Evolutionary conservation across 2,329 filamentous ascomycete species (phyloP), one percentile per base, ranked within the genome.

Genomic region (Talaromyces sp.): DNA sequence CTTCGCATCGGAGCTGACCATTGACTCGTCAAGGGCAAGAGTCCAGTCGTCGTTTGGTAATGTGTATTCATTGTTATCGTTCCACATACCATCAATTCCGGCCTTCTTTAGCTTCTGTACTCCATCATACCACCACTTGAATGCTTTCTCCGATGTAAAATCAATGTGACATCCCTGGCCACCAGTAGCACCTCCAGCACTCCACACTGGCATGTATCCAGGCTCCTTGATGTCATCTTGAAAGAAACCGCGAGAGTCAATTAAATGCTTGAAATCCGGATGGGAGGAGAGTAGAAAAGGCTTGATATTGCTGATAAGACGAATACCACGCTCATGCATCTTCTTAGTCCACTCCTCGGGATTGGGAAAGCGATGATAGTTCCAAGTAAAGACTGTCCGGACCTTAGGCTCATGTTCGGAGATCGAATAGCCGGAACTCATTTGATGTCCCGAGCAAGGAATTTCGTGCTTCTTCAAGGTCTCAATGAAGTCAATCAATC

Each of bases 21-120:
- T 66, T 1, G 71, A 72, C 1, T 76, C 72, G 36, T 84, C 78
- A 0, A 89, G 74, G 0, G 82, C 81, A 47, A 85, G 81, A 51
- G 83, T 72, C 87, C 87, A 90, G 20, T 81, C 76, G 54, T 90
- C 87, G 55, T 83, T 77, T 0, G 84, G 80, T 2, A 88, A 78
- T 0, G 83, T 85, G 67, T 89, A 90, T 68, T 90, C 87, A 60
- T 90, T 90, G 70, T 90, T 90, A 66, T 90, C 87, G 59, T 90
- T 90, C 87, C 88, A 90, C 73, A 90, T 89, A 43, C 81, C 86
- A 59, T 89, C 86, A 51, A 90, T 86, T 1, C 87, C 87, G 8
- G 83, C 72, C 22, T 81, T 73, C 49, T 83, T 83, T 1, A 90
- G 76, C 45, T 78, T 80, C 53, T 82, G 80, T 8, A 88, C 82